These are phyloP conservation scores for Mrakia frigida DNA, from an alignment of 768 basidiomycete species.

Conservation along the genomic window DNA sequence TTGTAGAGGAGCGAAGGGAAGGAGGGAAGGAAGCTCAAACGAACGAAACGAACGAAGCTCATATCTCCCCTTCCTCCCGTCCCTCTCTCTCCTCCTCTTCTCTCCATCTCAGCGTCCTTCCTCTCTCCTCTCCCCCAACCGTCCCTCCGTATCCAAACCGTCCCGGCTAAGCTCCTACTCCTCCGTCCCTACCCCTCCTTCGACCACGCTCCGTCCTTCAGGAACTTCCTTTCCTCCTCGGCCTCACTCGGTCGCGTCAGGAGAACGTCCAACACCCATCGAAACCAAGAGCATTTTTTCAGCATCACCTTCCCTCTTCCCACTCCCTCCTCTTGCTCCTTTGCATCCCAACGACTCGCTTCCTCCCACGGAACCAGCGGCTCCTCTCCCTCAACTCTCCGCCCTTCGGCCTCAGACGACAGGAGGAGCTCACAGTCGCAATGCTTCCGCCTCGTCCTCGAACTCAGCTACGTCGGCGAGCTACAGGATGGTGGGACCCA, in stretches of 20 bases:
- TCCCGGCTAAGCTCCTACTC: slow-evolving; percentile 3
- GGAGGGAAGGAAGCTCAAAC: background rate
- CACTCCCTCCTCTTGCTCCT: background rate
- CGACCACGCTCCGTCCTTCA: background rate
- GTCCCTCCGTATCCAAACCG: background rate
- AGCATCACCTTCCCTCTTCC: background rate
- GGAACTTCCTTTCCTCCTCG: background rate
- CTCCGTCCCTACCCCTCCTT: background rate
- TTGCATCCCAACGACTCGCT: background rate
- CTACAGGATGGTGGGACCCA: background rate
- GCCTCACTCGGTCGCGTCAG: slow-evolving; percentile 3
- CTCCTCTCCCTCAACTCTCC: background rate
- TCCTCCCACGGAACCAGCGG: background rate
- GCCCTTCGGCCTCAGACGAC: background rate
- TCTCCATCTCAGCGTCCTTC: background rate
- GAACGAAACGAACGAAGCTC: background rate
- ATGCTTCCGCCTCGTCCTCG: background rate
- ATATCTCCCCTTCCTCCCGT: background rate
- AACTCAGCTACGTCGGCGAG: background rate
- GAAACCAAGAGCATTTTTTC: background rate
- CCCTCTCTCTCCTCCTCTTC: background rate
- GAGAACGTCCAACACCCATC: background rate
- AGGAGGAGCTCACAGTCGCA: background rate
- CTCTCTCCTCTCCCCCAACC: background rate
- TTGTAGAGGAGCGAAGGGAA: background rate